Conservation (phyloP, 1,284 basidiomycete species). For the Porogramme epimiltina region DNA sequence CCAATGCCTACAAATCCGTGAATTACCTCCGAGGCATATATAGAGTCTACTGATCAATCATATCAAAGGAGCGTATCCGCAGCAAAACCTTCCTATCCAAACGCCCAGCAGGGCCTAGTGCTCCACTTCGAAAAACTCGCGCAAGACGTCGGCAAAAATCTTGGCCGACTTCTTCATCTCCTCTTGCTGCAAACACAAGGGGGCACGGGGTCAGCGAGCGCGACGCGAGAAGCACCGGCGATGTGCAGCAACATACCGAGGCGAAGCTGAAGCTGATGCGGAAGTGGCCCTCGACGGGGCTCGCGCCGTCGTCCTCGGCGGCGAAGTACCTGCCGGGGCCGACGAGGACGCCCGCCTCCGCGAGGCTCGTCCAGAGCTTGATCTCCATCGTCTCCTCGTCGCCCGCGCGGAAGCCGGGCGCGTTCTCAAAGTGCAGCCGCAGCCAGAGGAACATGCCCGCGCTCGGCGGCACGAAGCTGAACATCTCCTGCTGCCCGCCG, state of each 20-base stretch:
- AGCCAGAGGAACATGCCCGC: conserved; percentile 77
- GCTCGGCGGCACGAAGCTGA: conserved; percentile 73
- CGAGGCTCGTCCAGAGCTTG: conserved; percentile 57
- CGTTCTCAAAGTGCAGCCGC: conserved; percentile 62
- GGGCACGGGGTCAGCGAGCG: neutral
- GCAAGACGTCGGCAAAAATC: conserved; percentile 32
- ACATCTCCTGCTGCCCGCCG: conserved; percentile 33
- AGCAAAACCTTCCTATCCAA: too few relatives aligned
- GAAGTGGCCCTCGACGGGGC: conserved; percentile 52
- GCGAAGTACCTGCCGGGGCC: conserved; percentile 64
- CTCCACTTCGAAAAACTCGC: conserved; percentile 32
- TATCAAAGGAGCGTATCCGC: too few relatives aligned
- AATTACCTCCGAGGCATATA: too few relatives aligned
- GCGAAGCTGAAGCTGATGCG: conserved; percentile 63
- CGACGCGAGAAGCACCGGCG: neutral
- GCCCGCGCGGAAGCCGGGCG: conserved; percentile 48
- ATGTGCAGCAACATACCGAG: conserved; percentile 40
- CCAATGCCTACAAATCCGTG: too few relatives aligned
- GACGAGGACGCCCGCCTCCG: conserved; percentile 62
- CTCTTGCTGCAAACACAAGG: conserved; percentile 22
- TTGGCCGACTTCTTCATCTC: conserved; percentile 31
- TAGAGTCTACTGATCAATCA: too few relatives aligned
- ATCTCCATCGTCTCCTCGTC: conserved; percentile 51
- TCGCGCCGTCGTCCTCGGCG: conserved; percentile 36
- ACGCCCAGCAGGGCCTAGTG: too few relatives aligned